phyloP scores from a whole-genome alignment of 768 basidiomycete species.

The Boletus coccyginus region DNA sequence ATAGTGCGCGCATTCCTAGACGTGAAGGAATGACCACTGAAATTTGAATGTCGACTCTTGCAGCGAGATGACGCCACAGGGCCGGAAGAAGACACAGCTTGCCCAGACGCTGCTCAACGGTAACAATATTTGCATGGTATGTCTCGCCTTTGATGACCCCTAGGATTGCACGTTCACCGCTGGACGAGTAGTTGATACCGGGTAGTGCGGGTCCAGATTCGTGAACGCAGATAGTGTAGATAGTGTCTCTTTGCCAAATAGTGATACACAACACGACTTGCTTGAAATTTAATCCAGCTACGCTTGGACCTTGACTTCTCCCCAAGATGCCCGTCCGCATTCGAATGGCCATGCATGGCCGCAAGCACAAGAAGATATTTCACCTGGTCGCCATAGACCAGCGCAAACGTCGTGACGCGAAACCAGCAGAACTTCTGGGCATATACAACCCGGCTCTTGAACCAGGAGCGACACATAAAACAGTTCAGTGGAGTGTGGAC shows the following conservation, averaged over 20 bases:
- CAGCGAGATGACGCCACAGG: slow-evolving; percentile 86
- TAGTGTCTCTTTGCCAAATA: slow-evolving; percentile 24
- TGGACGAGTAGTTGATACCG: slow-evolving; percentile 52
- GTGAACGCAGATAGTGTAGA: not conserved
- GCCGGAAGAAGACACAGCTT: slow-evolving; percentile 75
- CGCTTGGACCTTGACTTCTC: not conserved
- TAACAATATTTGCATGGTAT: slow-evolving; percentile 95
- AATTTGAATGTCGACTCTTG: not conserved
- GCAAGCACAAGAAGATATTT: slow-evolving; percentile 69
- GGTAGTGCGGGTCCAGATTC: slow-evolving; percentile 67
- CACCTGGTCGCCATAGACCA: slow-evolving; percentile 84
- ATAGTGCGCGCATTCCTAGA: slow-evolving; percentile 57
- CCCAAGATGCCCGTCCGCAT: slow-evolving; percentile 76
- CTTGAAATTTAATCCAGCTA: not conserved
- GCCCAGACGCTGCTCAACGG: slow-evolving; percentile 90
- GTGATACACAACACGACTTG: slow-evolving; percentile 13
- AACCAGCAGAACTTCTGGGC: slow-evolving; percentile 85
- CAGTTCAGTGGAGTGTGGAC: slow-evolving; percentile 86
- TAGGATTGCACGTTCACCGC: slow-evolving; percentile 5
- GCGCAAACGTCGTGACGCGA: slow-evolving; percentile 70
- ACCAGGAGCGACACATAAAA: slow-evolving; percentile 56
- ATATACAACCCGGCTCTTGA: slow-evolving; percentile 72
- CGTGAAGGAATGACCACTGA: not conserved
- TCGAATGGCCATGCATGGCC: slow-evolving; percentile 81
- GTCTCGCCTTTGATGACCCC: slow-evolving; percentile 21